These are phyloP conservation scores for Aspergillus quadrilineatus DNA, from an alignment of 2,329 filamentous ascomycete genomes.

Conservation along the genomic window DNA sequence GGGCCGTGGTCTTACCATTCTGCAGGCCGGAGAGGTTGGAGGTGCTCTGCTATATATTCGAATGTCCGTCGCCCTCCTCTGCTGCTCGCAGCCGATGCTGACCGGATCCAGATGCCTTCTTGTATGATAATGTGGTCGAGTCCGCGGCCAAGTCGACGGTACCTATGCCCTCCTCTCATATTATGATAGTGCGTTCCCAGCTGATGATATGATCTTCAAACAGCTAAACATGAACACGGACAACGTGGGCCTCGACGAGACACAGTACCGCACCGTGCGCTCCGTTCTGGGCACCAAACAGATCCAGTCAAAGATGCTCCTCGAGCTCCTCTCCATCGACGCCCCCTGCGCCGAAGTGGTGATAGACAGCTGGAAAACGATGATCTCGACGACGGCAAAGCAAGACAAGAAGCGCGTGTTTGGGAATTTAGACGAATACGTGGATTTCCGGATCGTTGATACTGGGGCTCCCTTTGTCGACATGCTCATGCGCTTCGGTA, in stretches of 20 bases:
- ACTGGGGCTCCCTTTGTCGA: slow-evolving; percentile 21
- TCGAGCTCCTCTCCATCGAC: slow-evolving; percentile 18
- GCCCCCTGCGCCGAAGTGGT: slow-evolving; percentile 17
- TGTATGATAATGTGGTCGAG: slow-evolving; percentile 22
- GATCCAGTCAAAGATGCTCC: slow-evolving; percentile 22
- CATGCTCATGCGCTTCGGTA: slow-evolving; percentile 19
- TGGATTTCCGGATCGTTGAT: slow-evolving; percentile 22
- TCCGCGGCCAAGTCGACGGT: slow-evolving; percentile 16
- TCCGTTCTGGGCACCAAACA: slow-evolving; percentile 20
- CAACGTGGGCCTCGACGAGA: slow-evolving; percentile 17
- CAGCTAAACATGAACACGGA: slow-evolving; percentile 18
- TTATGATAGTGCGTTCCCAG: background rate
- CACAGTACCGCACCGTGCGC: slow-evolving; percentile 20
- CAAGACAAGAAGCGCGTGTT: slow-evolving; percentile 20
- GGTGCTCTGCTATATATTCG: slow-evolving; percentile 18
- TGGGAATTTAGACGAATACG: slow-evolving; percentile 16
- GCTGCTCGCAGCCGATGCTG: background rate
- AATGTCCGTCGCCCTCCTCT: slow-evolving; percentile 12
- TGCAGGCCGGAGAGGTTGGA: slow-evolving; percentile 18
- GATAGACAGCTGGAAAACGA: slow-evolving; percentile 20
- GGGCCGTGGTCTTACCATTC: slow-evolving; percentile 15
- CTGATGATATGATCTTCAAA: too few species aligned
- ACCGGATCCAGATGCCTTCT: slow-evolving; percentile 13
- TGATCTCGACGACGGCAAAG: slow-evolving; percentile 19
- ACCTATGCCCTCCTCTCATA: background rate